Evolutionary conservation across 306 rosid species (phyloP).

Genomic region (Fragaria iinumae): DNA sequence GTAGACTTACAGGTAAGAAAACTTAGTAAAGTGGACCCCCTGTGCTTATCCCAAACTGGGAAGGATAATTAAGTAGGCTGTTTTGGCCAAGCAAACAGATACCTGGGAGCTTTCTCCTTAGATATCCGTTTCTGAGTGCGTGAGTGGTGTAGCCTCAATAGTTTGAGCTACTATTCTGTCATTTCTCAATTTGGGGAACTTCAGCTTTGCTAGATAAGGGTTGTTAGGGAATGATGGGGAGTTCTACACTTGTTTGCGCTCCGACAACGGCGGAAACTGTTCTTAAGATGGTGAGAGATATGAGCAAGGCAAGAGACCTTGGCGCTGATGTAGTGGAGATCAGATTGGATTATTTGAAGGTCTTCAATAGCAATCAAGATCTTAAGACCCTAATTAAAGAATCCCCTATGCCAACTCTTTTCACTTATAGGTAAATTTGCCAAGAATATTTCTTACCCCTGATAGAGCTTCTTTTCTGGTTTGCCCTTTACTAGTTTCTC

Average conservation of each 20-base stretch:
- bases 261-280: constrained; percentile 55
- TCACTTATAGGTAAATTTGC: constrained; percentile 54
- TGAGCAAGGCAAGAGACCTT: constrained; percentile 38
- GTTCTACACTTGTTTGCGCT: constrained; percentile 51
- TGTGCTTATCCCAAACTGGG: not conserved
- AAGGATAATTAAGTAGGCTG: not conserved
- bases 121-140: not conserved
- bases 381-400: constrained; percentile 41
- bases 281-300: constrained; percentile 41
- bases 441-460: constrained; percentile 1
- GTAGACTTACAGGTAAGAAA: not conserved
- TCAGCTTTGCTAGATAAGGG: constrained; percentile 40
- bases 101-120: not conserved
- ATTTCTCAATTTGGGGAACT: not conserved
- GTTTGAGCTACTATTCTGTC: not conserved
- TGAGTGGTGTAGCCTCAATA: not conserved
- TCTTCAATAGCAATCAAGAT: constrained; percentile 40
- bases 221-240: constrained; percentile 18
- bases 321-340: constrained; percentile 73
- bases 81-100: not conserved
- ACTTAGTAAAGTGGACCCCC: not conserved
- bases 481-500: not conserved
- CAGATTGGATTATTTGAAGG: constrained; percentile 59
- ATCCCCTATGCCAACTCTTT: constrained; percentile 46
- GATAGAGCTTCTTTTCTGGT: not conserved